Percentiles rank a stretch among this genome's conserved stretches.
Evolutionary conservation across 768 basidiomycete species (phyloP).

Genomic region (Mycena olivaceomarginata): DNA sequence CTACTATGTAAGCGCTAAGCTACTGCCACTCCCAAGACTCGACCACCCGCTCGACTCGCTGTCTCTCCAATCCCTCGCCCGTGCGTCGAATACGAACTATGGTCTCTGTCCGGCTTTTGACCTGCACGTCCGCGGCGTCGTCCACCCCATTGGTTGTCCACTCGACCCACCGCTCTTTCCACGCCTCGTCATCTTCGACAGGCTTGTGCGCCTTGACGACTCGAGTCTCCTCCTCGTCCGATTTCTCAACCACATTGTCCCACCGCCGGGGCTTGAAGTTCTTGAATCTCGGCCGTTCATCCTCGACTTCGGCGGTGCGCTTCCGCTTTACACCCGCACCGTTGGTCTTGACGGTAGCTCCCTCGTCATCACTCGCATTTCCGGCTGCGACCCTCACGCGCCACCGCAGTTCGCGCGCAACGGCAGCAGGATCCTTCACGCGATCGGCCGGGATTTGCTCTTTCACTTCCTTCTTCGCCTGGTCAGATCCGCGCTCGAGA

Average conservation of each 20-base stretch:
- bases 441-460: constrained; percentile 90
- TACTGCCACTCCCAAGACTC: constrained; percentile 81
- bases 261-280: constrained; percentile 84
- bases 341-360: constrained; percentile 51
- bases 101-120: constrained; percentile 67
- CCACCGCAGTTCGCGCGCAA: constrained; percentile 93
- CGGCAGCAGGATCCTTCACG: constrained; percentile 86
- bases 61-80: constrained; percentile 77
- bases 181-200: constrained; percentile 59
- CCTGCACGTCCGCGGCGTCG: constrained; percentile 60
- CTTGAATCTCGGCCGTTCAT: constrained; percentile 63
- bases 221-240: constrained; percentile 63
- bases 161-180: constrained; percentile 68
- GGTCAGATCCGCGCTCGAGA: constrained; percentile 83
- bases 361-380: constrained; percentile 82
- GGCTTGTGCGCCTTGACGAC: constrained; percentile 63
- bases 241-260: constrained; percentile 71
- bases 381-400: constrained; percentile 79
- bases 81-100: constrained; percentile 77
- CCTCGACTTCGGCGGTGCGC: constrained; percentile 58
- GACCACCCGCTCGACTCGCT: constrained; percentile 79
- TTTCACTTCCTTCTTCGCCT: constrained; percentile 84
- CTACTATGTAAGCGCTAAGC: neutral
- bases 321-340: constrained; percentile 64
- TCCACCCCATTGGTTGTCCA: constrained; percentile 53